These are phyloP conservation scores for Plasmodium sp. DNA, from an alignment of 169 alveolate genomes.

Conservation along the genomic window DNA sequence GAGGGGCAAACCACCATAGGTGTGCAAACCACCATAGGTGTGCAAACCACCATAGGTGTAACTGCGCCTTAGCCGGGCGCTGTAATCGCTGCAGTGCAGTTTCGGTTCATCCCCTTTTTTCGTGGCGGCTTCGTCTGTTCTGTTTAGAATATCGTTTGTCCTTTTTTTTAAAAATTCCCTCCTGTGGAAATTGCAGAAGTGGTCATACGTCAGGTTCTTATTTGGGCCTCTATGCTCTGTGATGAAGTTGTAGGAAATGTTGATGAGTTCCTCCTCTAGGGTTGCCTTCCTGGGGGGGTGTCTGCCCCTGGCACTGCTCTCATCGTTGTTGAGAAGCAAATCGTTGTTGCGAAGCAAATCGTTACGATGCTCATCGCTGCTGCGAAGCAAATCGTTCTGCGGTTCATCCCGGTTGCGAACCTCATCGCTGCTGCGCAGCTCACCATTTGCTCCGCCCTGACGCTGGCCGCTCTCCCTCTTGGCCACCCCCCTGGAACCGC, in stretches of 20 bases:
- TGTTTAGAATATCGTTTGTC: background rate
- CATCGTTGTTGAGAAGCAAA: background rate
- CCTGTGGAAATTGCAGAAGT: slow-evolving; percentile 38
- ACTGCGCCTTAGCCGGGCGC: background rate
- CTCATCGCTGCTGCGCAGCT: background rate
- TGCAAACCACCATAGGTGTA: background rate
- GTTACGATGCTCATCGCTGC: too few species aligned
- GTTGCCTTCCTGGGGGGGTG: background rate
- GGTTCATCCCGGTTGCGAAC: background rate
- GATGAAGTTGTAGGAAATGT: slow-evolving; percentile 32
- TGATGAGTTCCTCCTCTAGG: background rate
- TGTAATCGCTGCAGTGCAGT: background rate
- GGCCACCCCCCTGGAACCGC: background rate
- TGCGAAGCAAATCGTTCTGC: background rate
- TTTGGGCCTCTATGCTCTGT: slow-evolving; percentile 20
- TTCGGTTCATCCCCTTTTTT: background rate
- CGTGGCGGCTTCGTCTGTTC: background rate
- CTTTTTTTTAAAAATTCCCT: background rate
- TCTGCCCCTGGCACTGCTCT: background rate
- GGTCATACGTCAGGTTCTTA: slow-evolving; percentile 5
- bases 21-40: background rate
- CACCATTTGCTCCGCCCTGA: background rate
- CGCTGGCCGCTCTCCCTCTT: background rate
- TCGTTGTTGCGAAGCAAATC: background rate
- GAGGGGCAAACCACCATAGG: too few species aligned